Base-by-base conservation (phyloP, 2,329 filamentous ascomycete genomes). In the Venturia nashicola region DNA sequence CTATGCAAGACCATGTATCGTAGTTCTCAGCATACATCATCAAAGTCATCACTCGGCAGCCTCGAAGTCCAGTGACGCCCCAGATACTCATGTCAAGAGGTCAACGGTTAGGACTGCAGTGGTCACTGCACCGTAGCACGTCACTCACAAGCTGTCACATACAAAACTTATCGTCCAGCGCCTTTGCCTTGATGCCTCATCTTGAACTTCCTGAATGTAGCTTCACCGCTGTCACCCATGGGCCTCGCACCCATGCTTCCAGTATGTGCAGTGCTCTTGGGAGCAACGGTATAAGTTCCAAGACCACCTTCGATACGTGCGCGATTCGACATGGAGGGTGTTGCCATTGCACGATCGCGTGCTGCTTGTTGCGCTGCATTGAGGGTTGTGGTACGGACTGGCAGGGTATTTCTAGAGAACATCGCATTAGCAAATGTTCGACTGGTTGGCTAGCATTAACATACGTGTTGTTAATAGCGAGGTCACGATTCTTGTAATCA, bases 401-500 rank as follows among this genome's bases (percentile, higher is more conserved):
- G 67, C 66, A 70, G 70, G 43, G 68, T 70, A 65, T 71, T 70
- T 65, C 71, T 75, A 61, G 16, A 42, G 20, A 36, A 36, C 11
- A 64, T 7, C 39, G 32, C 42, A 62, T 71, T 68, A 73, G 69
- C 61, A 60, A 36, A 16, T n/a, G n/a, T 34, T 64, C n/a, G 20
- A 4, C 16, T n/a, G 5, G 5, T 23, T 6, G 23, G 18, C 9
- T 20, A 65, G 5, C 42, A 20, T 36, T 5, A 62, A 54, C 57
- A 55, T 65, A 65, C 63, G 39, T 36, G 5, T 61, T 23, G 23
- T 63, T 54, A 23, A 23, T 39, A n/a, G 80, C 77, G 68, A 84
- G 81, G 61, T 82, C 80, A 66, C 89, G 86, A 79, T 96, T 94
- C 77, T 91, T 92, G 79, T 95, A 97, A 75, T 97, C 91, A 70